phyloP scores from a whole-genome alignment of 2,329 filamentous ascomycete genomes.

The Ophiostoma sp. region DNA sequence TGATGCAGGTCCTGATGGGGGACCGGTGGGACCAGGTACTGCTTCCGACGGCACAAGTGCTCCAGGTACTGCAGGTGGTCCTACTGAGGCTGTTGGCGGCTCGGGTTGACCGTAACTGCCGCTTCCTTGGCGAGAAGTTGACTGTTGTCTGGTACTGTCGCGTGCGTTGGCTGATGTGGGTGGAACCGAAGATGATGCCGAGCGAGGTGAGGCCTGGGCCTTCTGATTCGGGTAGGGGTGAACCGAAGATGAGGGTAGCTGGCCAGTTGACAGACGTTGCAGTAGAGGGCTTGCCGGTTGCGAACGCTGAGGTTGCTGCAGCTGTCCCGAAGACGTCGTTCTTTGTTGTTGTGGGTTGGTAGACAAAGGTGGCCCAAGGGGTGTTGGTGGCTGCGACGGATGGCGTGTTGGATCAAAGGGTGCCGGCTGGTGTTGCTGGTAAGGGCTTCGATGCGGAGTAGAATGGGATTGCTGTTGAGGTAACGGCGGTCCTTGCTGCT shows the following conservation, averaged over 20 bases:
- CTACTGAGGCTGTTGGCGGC: slow-evolving; percentile 31
- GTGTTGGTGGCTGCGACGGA: slow-evolving; percentile 6
- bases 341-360: slow-evolving; percentile 16
- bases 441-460: not conserved
- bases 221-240: not conserved
- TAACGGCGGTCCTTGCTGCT: not conserved
- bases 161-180: not conserved
- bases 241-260: not conserved
- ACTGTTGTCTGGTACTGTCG: slow-evolving; percentile 14
- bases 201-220: slow-evolving; percentile 32
- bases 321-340: slow-evolving; percentile 1
- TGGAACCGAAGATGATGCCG: slow-evolving; percentile 27
- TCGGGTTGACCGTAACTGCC: slow-evolving; percentile 36
- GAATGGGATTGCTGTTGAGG: not conserved
- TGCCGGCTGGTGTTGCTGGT: not conserved
- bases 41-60: not conserved
- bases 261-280: slow-evolving; percentile 39
- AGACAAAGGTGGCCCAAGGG: slow-evolving; percentile 6
- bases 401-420: slow-evolving; percentile 11
- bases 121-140: slow-evolving; percentile 26
- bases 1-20: not conserved
- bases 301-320: slow-evolving; percentile 32
- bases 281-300: slow-evolving; percentile 58
- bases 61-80: slow-evolving; percentile 15
- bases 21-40: too few relatives aligned